Evolutionary conservation across 768 basidiomycete genomes (phyloP), one percentile per base, ranked within the genome.

Genomic region (Holtermannia corniformis): DNA sequence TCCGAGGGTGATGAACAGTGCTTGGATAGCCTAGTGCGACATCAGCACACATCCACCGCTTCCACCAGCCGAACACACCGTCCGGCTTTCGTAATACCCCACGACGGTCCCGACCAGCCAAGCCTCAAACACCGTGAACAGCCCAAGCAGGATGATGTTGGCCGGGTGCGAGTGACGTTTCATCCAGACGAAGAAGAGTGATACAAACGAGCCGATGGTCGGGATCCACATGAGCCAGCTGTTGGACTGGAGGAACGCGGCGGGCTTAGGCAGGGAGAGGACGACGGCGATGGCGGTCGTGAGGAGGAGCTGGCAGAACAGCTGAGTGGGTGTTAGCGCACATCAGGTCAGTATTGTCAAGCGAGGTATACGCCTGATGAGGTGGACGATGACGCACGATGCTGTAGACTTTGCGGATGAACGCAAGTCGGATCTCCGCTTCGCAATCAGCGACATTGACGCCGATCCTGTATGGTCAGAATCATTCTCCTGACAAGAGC

Each of bases 111-210:
- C 95, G 45, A 99, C 77, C 11, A 89, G 84, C 68, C 88, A 83
- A 4, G 88, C 85, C 73, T 99, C 95, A 77, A 93, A 77, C 21
- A 86, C 65, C 7, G 95, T 99, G 74, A 97, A 99, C 1, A 84
- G 77, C 19, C 83, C 81, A 32, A 99, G 77, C 24, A 96, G 76
- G 44, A 88, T 77, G 54, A 93, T 77, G 73, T 99, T 99, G 70
- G 81, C 76, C 21, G 93, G 93, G 70, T 87, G 82, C 68, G 80
- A 82, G 72, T 93, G 91, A 52, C 92, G 83, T 74, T 95, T 92
- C 86, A 86, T 92, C 76, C 82, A 93, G 3, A 91, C 79, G 28
- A 87, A 73, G 1, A 83, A 82, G 24, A 95, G 81, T 56, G 85
- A 85, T 63, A 85, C 71, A 54, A 96, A 75, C 20, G 87, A 84